A percentile compares a stretch with the other conserved stretches of the same genome.
phyloP scores from a whole-genome alignment of 805 yeast species.

The Brettanomyces sp. region DNA sequence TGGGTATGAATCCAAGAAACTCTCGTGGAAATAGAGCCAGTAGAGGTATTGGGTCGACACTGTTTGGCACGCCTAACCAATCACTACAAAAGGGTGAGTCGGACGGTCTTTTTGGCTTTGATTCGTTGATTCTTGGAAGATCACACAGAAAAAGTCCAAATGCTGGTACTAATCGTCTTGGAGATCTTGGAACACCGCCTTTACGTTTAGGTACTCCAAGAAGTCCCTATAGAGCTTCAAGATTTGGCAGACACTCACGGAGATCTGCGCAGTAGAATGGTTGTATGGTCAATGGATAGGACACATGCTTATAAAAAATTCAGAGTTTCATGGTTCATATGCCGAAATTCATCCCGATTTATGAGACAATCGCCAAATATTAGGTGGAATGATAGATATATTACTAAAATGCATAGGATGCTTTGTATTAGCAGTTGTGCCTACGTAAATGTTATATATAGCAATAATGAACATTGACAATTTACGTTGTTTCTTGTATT shows the following conservation, averaged over 20 bases:
- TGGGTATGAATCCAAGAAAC: background rate
- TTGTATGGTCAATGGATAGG: too few relatives aligned
- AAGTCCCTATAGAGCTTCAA: constrained; percentile 1
- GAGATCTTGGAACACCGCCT: constrained; percentile 18
- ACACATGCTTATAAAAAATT: too few relatives aligned
- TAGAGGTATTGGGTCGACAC: constrained; percentile 6
- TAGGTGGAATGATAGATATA: too few relatives aligned
- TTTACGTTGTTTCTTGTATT: too few relatives aligned
- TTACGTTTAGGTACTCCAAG: constrained; percentile 20
- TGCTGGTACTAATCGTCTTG: constrained; percentile 10
- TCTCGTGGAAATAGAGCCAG: constrained; percentile 1
- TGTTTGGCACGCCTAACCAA: constrained; percentile 12
- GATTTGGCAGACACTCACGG: background rate
- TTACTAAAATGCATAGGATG: too few relatives aligned
- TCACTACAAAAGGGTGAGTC: constrained; percentile 19
- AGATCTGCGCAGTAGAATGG: background rate
- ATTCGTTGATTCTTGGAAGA: constrained; percentile 18
- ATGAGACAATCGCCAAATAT: too few relatives aligned
- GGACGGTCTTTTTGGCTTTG: constrained; percentile 38
- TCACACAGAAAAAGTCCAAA: constrained; percentile 8
- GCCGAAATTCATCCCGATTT: too few relatives aligned
- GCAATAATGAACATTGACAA: too few relatives aligned
- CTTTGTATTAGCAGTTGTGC: too few relatives aligned
- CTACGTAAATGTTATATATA: too few relatives aligned
- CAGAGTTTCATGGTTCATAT: too few relatives aligned